Evolutionary conservation across 805 yeast genomes (phyloP).

Genomic region (Candida berthetii): DNA sequence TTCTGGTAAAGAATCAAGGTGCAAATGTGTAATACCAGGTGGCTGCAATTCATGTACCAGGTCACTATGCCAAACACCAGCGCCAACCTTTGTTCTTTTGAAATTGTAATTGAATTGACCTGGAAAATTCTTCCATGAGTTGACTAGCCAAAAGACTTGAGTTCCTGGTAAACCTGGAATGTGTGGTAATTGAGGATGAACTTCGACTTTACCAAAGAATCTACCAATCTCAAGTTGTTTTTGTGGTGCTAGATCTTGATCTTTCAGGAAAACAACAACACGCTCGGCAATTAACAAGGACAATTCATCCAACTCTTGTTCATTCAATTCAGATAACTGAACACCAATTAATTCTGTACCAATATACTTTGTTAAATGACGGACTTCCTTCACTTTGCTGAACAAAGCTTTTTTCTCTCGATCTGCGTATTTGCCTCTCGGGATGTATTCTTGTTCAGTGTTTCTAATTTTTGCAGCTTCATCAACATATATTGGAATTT

Average conservation of each 20-base stretch:
- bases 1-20: conserved; percentile 41
- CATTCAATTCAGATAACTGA: conserved; percentile 33
- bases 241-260: conserved; percentile 39
- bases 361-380: conserved; percentile 34
- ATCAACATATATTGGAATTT: conserved; percentile 32
- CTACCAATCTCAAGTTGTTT: conserved; percentile 37
- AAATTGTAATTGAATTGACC: too few species aligned
- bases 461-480: conserved; percentile 32
- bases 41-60: conserved; percentile 50
- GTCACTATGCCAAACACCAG: conserved; percentile 44
- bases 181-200: conserved; percentile 29
- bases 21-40: conserved; percentile 47
- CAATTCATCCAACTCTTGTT: conserved; percentile 39
- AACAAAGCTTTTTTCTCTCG: conserved; percentile 34
- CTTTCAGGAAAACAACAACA: conserved; percentile 42
- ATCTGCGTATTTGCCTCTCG: conserved; percentile 30
- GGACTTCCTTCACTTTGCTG: conserved; percentile 33
- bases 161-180: conserved; percentile 33
- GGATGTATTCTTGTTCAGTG: conserved; percentile 20
- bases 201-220: conserved; percentile 39
- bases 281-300: conserved; percentile 42
- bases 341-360: conserved; percentile 47
- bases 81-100: conserved; percentile 15
- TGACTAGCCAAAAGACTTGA: conserved; percentile 27
- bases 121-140: conserved; percentile 21